A percentile compares a stretch with the other conserved stretches of the same genome.
These are phyloP conservation scores for Didymella sp. DNA, from an alignment of 2,329 filamentous ascomycete species.

Conservation along the genomic window DNA sequence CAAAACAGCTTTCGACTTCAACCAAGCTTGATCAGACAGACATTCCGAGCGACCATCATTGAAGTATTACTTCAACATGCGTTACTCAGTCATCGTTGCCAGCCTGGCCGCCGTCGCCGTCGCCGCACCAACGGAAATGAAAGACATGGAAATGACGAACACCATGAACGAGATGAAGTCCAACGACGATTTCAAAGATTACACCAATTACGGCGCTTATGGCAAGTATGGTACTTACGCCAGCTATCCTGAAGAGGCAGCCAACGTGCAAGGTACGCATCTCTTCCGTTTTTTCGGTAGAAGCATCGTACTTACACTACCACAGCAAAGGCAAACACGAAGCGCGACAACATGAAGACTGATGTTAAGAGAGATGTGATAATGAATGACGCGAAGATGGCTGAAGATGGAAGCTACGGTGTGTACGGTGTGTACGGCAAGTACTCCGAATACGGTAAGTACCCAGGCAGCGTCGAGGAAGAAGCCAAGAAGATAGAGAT, in stretches of 20 bases:
- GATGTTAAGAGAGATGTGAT: neutral
- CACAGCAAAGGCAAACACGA: conserved; percentile 6
- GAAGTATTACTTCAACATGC: conserved; percentile 21
- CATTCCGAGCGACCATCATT: neutral
- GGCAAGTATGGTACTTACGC: neutral
- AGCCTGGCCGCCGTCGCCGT: conserved; percentile 16
- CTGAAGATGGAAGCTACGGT: conserved; percentile 12
- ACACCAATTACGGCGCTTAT: conserved; percentile 7
- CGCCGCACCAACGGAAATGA: conserved; percentile 21
- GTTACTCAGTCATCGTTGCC: conserved; percentile 21
- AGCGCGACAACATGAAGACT: neutral
- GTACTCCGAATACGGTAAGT: conserved; percentile 7
- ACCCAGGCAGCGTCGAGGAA: conserved; percentile 7
- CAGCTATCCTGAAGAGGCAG: neutral
- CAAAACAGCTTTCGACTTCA: neutral
- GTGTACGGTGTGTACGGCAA: conserved; percentile 12
- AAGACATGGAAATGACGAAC: neutral
- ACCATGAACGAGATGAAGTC: neutral
- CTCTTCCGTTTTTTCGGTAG: no score
- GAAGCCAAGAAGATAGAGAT: conserved; percentile 13
- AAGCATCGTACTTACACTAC: neutral
- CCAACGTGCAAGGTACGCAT: neutral
- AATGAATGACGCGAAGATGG: neutral
- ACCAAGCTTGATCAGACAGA: neutral
- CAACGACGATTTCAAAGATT: neutral